Evolutionary conservation across 2,329 filamentous ascomycete species (phyloP), one percentile per base, ranked within the genome.

Genomic region (Leptosphaerulina australis): DNA sequence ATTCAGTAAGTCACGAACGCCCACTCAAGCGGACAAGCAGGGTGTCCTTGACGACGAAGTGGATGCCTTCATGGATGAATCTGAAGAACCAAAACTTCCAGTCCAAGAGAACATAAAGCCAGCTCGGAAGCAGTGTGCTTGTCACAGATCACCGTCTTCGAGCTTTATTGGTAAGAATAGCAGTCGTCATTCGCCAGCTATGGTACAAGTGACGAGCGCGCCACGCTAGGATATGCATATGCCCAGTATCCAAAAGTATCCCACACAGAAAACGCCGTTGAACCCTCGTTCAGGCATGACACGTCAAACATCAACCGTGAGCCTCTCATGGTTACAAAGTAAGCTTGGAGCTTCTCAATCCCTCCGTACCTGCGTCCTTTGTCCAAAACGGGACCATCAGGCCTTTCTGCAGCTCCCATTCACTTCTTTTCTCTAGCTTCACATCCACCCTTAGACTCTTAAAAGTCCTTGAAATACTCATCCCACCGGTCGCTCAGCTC

Each of bases 401-500:
- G 22, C 10, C 24, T 28, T n/a, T 20, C 20, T 2, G 21, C 11
- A 4, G 6, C 14, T 17, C 22, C 17, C 18, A 17, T 5, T 22
- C 28, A 14, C 4, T 30, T 6, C 18, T 20, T 21, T 10, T 36
- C 11, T 15, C 18, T n/a, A n/a, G n/a, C 18, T 33, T 8, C 35
- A 14, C 28, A 26, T 17, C n/a, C 24, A 8, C 26, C 18, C 17
- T 12, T 17, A 9, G 6, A 14, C 15, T 17, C 14, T 53, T 63
- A 91, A 72, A 93, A 92, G 56, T 88, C 87, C 54, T 79, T 78
- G 69, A 93, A 93, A 63, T 80, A 83, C 41, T 79, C 76, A 46
- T 92, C 89, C 71, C 89, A 91, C 73, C 84, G 84, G 34, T 79
- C 77, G 25, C 79, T 79, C 79, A 91, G 78, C 34, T 90, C 87